Conservation (phyloP, 164 flowering plant genomes). For the Nymphaea thermarum region DNA sequence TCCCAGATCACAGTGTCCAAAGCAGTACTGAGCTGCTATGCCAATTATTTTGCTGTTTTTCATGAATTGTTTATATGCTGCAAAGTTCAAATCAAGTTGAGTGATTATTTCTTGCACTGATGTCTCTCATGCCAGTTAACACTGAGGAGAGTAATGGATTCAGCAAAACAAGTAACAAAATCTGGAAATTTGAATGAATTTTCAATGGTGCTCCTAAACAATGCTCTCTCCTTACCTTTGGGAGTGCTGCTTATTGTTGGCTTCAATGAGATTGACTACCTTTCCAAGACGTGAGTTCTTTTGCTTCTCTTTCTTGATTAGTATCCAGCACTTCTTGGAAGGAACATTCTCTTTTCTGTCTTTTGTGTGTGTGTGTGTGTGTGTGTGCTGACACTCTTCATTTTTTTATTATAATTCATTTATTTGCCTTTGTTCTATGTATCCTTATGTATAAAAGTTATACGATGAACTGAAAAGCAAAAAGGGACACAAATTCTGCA, state of each 20-base stretch:
- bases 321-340: too few species aligned
- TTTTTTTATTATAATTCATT: too few species aligned
- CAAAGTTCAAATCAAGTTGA: background rate
- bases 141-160: constrained; percentile 91
- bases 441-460: too few species aligned
- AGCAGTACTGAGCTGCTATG: too few species aligned
- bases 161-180: constrained; percentile 85
- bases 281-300: constrained; percentile 62
- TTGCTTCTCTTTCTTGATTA: background rate
- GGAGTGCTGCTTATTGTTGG: constrained; percentile 57
- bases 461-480: too few species aligned
- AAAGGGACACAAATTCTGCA: too few species aligned
- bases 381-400: too few species aligned
- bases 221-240: constrained; percentile 80
- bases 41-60: too few species aligned
- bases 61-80: background rate
- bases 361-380: too few species aligned
- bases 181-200: constrained; percentile 92
- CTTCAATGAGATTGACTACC: constrained; percentile 84
- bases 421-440: too few species aligned
- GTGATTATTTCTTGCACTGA: background rate
- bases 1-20: background rate
- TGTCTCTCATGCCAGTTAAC: constrained; percentile 48
- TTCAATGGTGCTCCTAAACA: constrained; percentile 95
- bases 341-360: too few species aligned